Base-by-base conservation (phyloP, 495 filamentous ascomycete genomes). In the Aspergillus affinis region DNA sequence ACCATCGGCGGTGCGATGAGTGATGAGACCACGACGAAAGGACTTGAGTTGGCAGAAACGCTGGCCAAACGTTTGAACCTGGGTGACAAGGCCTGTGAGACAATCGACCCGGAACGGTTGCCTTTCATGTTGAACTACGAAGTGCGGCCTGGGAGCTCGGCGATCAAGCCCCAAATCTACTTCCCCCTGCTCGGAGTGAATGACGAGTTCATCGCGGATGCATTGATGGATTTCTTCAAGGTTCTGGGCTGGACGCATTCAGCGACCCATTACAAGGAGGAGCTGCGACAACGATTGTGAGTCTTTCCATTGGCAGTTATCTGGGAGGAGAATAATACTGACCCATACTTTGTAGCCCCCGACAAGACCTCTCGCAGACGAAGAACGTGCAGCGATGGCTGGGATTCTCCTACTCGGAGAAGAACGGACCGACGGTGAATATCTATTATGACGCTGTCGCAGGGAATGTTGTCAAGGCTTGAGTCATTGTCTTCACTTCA, bases 251-350 rank as follows among this genome's bases (percentile, higher is more conserved):
- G 46, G 46, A 18, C 46, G 15, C 46, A 48, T 48, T 48, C 46
- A 13, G 46, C 46, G 46, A n/a, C 2, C 15, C 46, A 48, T 48
- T 48, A 48, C 15, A 48, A 48, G 46, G 46, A 48, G 46, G 46
- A 48, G 46, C 46, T 48, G 46, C 46, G 46, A 48, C 46, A 48
- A 13, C 46, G 46, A 48, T 48, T 48, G 46, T 48, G n/a, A 48
- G 46, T 48, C 44, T 46, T 48, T 6, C 12, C 12, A 2, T 13
- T 13, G 20, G n/a, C 46, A 48, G 4, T 48, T 1, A 18, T 48
- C 8, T 48, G 5, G 6, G 17, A 21, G 44, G 44, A n/a, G n/a
- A 48, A 48, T 15, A 21, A 15, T 48, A n/a, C 46, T 48, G 46
- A 48, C 46, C 8, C 1, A 48, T 46, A 5, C 44, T 46, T 2